Evolutionary conservation across 2,329 filamentous ascomycete species (phyloP).

Genomic region (Cytospora paraplurivora): DNA sequence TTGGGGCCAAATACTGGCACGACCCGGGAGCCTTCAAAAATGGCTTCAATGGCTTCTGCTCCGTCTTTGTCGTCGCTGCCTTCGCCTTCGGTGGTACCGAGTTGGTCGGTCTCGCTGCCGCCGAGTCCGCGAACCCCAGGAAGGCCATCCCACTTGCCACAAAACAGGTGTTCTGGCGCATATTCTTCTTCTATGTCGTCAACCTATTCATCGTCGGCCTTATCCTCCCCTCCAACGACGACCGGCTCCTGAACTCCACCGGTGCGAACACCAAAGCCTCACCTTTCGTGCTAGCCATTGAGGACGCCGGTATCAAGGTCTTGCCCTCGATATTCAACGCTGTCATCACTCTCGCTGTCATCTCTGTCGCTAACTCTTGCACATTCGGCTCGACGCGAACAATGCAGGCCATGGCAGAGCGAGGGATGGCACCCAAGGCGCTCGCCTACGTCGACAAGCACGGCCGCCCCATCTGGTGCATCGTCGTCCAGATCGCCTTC

Average conservation of each 20-base stretch:
- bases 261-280: constrained; percentile 48
- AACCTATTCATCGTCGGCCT: constrained; percentile 54
- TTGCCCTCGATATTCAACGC: constrained; percentile 57
- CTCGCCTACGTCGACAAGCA: constrained; percentile 63
- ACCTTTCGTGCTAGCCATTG: constrained; percentile 55
- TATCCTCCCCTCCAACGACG: constrained; percentile 48
- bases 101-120: constrained; percentile 54
- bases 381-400: constrained; percentile 54
- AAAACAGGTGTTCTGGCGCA: constrained; percentile 59
- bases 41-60: constrained; percentile 53
- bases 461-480: constrained; percentile 60
- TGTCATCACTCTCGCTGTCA: constrained; percentile 54
- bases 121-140: constrained; percentile 52
- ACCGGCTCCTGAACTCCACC: constrained; percentile 42
- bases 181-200: constrained; percentile 54
- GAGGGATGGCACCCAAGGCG: constrained; percentile 56
- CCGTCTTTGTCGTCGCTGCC: constrained; percentile 54
- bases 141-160: constrained; percentile 52
- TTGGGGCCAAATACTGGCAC: constrained; percentile 63
- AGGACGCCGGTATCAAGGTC: constrained; percentile 51
- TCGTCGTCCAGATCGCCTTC: constrained; percentile 55
- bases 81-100: constrained; percentile 57
- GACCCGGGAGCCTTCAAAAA: constrained; percentile 56
- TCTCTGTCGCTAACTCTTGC: constrained; percentile 55
- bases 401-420: constrained; percentile 51